Conservation (phyloP, 2,329 filamentous ascomycete species). For the Diaporthe sp. region DNA sequence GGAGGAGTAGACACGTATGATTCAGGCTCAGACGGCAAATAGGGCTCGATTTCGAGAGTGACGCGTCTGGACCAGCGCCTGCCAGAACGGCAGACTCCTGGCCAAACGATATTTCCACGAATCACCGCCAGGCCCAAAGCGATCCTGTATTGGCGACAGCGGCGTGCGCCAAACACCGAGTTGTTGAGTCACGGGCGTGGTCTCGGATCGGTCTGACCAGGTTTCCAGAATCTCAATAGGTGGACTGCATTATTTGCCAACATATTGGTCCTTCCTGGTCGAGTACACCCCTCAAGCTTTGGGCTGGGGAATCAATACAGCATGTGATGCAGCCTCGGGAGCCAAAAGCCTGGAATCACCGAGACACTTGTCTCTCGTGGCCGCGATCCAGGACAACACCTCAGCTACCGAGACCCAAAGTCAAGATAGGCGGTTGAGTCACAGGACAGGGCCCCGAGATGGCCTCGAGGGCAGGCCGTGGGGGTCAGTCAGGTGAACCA, state of each 20-base stretch:
- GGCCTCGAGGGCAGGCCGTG: constrained; percentile 15
- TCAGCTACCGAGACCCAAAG: background rate
- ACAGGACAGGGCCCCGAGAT: constrained; percentile 20
- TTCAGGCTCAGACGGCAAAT: background rate
- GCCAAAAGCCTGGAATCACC: background rate
- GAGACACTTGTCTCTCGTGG: constrained; percentile 12
- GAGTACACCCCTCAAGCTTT: background rate
- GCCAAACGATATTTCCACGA: background rate
- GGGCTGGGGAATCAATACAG: background rate
- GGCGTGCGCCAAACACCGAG: background rate
- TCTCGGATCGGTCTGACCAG: background rate
- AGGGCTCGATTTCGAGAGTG: background rate
- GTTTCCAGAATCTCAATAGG: background rate
- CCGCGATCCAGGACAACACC: background rate
- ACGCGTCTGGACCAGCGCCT: background rate
- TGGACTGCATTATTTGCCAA: background rate
- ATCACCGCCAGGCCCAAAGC: background rate
- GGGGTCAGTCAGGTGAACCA: constrained; percentile 30
- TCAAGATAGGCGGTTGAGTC: constrained; percentile 4
- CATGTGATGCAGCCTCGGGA: constrained; percentile 27
- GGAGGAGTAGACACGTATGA: background rate
- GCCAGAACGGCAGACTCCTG: background rate
- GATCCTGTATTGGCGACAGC: background rate
- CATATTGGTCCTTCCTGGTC: background rate
- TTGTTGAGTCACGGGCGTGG: constrained; percentile 1